These are phyloP conservation scores for Pelargonium fulgidum DNA, from an alignment of 441 rosid species.

Conservation along the genomic window DNA sequence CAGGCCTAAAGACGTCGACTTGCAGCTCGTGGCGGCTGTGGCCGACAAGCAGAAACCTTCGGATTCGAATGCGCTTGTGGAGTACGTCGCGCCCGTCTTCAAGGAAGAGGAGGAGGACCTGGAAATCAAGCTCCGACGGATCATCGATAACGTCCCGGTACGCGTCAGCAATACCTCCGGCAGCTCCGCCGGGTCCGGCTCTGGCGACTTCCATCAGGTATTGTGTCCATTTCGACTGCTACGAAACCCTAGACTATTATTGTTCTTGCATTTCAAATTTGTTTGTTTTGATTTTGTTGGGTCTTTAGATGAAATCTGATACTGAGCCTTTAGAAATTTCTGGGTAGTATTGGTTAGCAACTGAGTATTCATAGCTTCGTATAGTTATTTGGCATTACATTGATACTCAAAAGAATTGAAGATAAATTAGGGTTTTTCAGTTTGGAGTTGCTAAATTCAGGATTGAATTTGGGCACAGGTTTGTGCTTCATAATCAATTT, in stretches of 20 bases:
- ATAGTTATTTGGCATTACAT: neutral
- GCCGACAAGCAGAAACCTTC: slow-evolving; percentile 28
- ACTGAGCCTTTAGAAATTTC: neutral
- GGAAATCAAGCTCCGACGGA: slow-evolving; percentile 82
- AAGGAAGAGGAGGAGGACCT: slow-evolving; percentile 85
- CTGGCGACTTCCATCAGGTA: slow-evolving; percentile 95
- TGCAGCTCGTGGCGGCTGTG: slow-evolving; percentile 36
- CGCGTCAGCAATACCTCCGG: slow-evolving; percentile 91
- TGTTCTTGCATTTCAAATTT: neutral
- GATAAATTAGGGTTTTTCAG: too few species aligned
- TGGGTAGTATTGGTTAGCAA: neutral
- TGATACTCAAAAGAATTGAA: too few species aligned
- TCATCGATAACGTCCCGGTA: slow-evolving; percentile 87
- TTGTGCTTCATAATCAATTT: too few species aligned
- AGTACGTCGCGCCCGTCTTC: slow-evolving; percentile 60
- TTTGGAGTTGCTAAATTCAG: too few species aligned
- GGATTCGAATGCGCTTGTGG: slow-evolving; percentile 59
- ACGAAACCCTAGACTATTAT: neutral
- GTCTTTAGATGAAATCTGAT: neutral
- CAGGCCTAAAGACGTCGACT: slow-evolving; percentile 38
- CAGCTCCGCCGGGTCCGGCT: slow-evolving; percentile 98
- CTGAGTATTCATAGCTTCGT: neutral
- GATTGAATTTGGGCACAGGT: too few species aligned
- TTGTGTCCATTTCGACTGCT: neutral
- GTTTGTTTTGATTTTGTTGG: neutral